phyloP scores from a whole-genome alignment of 352 stramenopile species.

The Phytophthora palmivora region DNA sequence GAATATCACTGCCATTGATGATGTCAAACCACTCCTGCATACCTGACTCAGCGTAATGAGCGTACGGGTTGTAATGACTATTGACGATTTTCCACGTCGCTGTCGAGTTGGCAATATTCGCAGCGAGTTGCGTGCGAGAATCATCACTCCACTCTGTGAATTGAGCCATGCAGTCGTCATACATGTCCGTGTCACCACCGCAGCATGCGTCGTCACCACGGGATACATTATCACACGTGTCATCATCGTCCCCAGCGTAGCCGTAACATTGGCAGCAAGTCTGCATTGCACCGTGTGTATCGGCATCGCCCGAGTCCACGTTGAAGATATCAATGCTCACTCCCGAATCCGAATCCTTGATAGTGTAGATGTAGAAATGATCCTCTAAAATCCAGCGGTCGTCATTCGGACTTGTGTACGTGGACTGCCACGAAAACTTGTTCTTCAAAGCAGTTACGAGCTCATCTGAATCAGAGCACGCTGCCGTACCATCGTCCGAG shows the following conservation, averaged over 20 bases:
- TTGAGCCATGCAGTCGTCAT: conserved; percentile 45
- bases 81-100: conserved; percentile 74
- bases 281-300: conserved; percentile 51
- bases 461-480: conserved; percentile 37
- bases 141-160: conserved; percentile 55
- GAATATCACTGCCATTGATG: conserved; percentile 40
- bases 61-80: conserved; percentile 63
- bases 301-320: conserved; percentile 56
- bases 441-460: conserved; percentile 38
- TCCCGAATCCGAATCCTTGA: conserved; percentile 41
- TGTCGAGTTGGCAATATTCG: conserved; percentile 50
- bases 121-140: conserved; percentile 44
- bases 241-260: conserved; percentile 46
- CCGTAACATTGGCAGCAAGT: conserved; percentile 69
- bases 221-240: conserved; percentile 41
- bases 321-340: conserved; percentile 68
- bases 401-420: conserved; percentile 57
- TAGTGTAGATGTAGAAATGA: conserved; percentile 58
- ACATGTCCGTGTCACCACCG: conserved; percentile 46
- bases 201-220: conserved; percentile 46
- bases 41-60: conserved; percentile 41
- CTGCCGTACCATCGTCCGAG: conserved; percentile 26
- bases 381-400: conserved; percentile 57
- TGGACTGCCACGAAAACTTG: conserved; percentile 52
- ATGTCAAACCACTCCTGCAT: conserved; percentile 52